Conservation (phyloP, 139 green algal genomes). For the Coelastrella sp. region DNA sequence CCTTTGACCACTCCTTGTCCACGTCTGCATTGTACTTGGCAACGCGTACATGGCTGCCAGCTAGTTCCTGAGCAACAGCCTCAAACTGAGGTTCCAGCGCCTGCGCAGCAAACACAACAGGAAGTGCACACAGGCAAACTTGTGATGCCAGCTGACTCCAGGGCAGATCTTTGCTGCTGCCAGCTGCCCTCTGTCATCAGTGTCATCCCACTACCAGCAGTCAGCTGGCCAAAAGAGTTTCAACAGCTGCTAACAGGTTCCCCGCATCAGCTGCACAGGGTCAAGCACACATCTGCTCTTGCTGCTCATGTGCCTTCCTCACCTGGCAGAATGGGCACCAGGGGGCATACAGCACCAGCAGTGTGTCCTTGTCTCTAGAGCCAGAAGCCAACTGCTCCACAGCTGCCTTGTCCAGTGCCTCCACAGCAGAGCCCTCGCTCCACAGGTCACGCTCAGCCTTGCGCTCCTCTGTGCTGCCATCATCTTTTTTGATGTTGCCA, state of each 20-base stretch:
- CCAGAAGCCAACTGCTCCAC: slow-evolving; percentile 69
- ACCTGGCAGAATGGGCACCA: slow-evolving; percentile 97
- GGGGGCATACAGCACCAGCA: slow-evolving; percentile 87
- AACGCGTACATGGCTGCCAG: slow-evolving; percentile 69
- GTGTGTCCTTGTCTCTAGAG: slow-evolving; percentile 74
- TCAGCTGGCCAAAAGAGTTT: not conserved
- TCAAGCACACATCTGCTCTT: not conserved
- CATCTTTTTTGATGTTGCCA: slow-evolving; percentile 84
- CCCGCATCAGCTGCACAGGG: too few relatives aligned
- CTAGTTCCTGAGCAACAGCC: slow-evolving; percentile 73
- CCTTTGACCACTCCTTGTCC: slow-evolving; percentile 84
- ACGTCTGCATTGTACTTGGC: slow-evolving; percentile 90
- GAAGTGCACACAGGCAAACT: not conserved
- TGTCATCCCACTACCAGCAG: too few relatives aligned
- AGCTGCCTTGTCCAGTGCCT: slow-evolving; percentile 69
- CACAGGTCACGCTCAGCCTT: slow-evolving; percentile 78
- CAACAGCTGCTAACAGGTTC: not conserved
- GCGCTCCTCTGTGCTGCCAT: slow-evolving; percentile 58
- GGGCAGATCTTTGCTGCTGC: not conserved
- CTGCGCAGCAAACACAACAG: slow-evolving; percentile 52
- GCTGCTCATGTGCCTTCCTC: not conserved
- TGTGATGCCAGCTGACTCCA: not conserved
- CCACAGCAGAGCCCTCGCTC: slow-evolving; percentile 55
- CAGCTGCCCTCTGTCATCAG: too few relatives aligned
- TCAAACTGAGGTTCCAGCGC: slow-evolving; percentile 82